phyloP scores from a whole-genome alignment of 2,329 filamentous ascomycete genomes.

The Neurospora sp. region DNA sequence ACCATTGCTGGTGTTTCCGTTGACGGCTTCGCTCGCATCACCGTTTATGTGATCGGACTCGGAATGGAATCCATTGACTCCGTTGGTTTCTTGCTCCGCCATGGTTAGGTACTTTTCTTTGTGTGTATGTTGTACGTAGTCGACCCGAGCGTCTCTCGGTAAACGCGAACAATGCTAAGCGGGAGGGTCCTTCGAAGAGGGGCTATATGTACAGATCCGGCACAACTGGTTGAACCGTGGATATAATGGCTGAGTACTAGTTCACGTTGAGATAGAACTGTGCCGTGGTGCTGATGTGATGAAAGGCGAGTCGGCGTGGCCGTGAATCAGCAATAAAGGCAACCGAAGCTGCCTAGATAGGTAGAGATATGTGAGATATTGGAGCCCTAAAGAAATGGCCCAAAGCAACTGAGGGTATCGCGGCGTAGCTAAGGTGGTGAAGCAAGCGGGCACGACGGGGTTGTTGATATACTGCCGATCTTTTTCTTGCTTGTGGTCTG shows the following conservation, averaged over 20 bases:
- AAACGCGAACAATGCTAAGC: neutral
- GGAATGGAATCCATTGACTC: constrained; percentile 13
- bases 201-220: neutral
- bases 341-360: neutral
- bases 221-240: neutral
- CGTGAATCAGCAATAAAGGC: neutral
- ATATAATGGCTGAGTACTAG: neutral
- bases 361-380: neutral
- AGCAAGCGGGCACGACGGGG: neutral
- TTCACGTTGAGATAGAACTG: neutral
- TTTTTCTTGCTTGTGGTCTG: neutral
- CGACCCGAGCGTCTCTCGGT: neutral
- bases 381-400: neutral
- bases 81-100: constrained; percentile 11
- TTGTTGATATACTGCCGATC: neutral
- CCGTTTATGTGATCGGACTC: constrained; percentile 12
- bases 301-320: neutral
- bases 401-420: neutral
- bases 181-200: neutral
- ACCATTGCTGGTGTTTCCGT: constrained; percentile 19
- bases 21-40: constrained; percentile 16
- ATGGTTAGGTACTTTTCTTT: neutral
- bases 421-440: neutral
- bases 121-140: neutral
- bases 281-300: neutral